A percentile compares a stretch with the other conserved stretches of the same genome.
These are phyloP conservation scores for Aquanectria penicillioides DNA, from an alignment of 2,329 filamentous ascomycete species.

Conservation along the genomic window DNA sequence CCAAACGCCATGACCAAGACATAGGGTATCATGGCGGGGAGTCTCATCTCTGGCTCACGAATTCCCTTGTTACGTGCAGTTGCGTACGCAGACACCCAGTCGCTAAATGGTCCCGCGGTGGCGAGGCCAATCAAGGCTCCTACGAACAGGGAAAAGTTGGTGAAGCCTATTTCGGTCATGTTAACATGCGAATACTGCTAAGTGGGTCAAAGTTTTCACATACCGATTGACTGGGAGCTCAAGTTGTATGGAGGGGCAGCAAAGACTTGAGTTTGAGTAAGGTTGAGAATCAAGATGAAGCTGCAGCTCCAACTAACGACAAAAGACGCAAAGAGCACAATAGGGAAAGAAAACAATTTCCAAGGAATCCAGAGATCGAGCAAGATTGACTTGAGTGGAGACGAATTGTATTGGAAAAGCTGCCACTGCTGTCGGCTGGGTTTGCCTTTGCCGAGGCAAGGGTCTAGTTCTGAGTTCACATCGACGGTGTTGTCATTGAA, in stretches of 20 bases:
- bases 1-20: slow-evolving; percentile 57
- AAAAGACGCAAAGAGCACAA: slow-evolving; percentile 19
- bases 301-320: slow-evolving; percentile 22
- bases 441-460: slow-evolving; percentile 7
- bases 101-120: slow-evolving; percentile 55
- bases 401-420: neutral
- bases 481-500: neutral
- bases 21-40: slow-evolving; percentile 57
- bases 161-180: slow-evolving; percentile 48
- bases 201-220: neutral
- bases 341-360: slow-evolving; percentile 20
- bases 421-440: slow-evolving; percentile 4
- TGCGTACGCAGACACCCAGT: slow-evolving; percentile 52
- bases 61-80: slow-evolving; percentile 56
- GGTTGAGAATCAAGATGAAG: slow-evolving; percentile 17
- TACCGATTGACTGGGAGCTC: slow-evolving; percentile 17
- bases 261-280: slow-evolving; percentile 21
- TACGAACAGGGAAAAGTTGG: slow-evolving; percentile 57
- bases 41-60: slow-evolving; percentile 59
- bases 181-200: neutral
- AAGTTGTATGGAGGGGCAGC: slow-evolving; percentile 24
- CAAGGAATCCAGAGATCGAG: slow-evolving; percentile 9
- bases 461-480: neutral
- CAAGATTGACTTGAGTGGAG: neutral
- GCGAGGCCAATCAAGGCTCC: slow-evolving; percentile 54